A percentile compares a stretch with the other conserved stretches of the same genome.
phyloP scores from a whole-genome alignment of 345 rosid genomes.

The Corchorus olitorius region DNA sequence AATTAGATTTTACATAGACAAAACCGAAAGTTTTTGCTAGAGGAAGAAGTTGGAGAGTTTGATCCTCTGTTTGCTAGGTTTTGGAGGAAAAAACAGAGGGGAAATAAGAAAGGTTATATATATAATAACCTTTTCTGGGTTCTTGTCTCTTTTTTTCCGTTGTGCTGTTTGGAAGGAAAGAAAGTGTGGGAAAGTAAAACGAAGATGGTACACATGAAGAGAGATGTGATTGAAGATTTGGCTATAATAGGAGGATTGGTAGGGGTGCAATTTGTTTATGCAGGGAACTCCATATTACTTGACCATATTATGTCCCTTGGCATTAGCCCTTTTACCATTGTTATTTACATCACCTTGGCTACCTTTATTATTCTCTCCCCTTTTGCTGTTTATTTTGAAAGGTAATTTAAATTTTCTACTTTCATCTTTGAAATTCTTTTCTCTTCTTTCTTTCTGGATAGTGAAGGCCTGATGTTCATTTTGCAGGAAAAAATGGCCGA shows the following conservation, averaged over 20 bases:
- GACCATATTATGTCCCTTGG: conserved; percentile 83
- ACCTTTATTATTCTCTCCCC: conserved; percentile 77
- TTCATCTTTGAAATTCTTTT: not conserved
- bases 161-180: not conserved
- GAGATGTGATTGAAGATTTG: conserved; percentile 55
- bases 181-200: conserved; percentile 4
- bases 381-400: conserved; percentile 69
- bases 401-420: conserved; percentile 30
- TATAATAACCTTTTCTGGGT: not conserved
- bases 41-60: not conserved
- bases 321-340: conserved; percentile 62
- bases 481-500: conserved; percentile 81
- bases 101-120: not conserved
- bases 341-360: conserved; percentile 64
- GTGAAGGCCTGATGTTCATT: conserved; percentile 8
- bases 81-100: not conserved
- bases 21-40: not conserved
- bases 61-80: not conserved
- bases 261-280: conserved; percentile 65
- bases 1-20: not conserved
- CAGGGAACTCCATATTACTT: conserved; percentile 61
- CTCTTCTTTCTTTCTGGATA: not conserved
- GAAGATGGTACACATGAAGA: conserved; percentile 29
- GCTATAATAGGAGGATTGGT: conserved; percentile 61
- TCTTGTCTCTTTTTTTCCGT: not conserved